Base-by-base conservation (phyloP, 768 basidiomycete species). In the Hortiboletus campestris region DNA sequence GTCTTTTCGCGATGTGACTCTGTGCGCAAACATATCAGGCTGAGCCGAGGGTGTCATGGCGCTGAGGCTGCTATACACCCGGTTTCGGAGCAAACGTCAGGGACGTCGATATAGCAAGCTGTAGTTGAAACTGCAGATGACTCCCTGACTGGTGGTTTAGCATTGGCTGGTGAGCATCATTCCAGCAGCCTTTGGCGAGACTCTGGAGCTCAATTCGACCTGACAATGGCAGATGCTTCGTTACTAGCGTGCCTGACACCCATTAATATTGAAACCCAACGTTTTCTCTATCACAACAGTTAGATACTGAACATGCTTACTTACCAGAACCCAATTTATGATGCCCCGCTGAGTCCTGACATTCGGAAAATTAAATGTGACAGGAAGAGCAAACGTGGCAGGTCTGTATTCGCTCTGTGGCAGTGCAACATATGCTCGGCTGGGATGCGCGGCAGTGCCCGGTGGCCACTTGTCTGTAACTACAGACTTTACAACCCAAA, bases 331-430 rank as follows among this genome's bases (percentile, higher is more conserved):
- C 13, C 29, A 9, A 20, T 14, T 32, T 32, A 9, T 9, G 31
- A 16, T 13, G 14, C 11, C 17, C 35, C 36, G 9, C 17, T 36
- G 6, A n/a, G n/a, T n/a, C n/a, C 32, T 13, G 32, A 10, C 16
- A 29, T 4, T n/a, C 19, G 9, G 28, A n/a, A n/a, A n/a, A n/a
- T n/a, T n/a, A n/a, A n/a, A n/a, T n/a, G n/a, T n/a, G n/a, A n/a
- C n/a, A n/a, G n/a, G n/a, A 20, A 35, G 19, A 22, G 53, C 20
- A 45, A 55, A 65, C 63, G 60, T 64, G 63, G 63, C 63, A 20
- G 1, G 8, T 53, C 19, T 12, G 44, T 13, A 48, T 51, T 46
- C 22, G 16, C 17, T 17, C 2, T 36, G 63, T 64, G 63, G 63
- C 63, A 29, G 60, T 64, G 59, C 49, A 31, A 11, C 13, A 14